A percentile compares a stretch with the other conserved stretches of the same genome.
Evolutionary conservation across 768 basidiomycete genomes (phyloP).

Genomic region (Lentinula edodes): DNA sequence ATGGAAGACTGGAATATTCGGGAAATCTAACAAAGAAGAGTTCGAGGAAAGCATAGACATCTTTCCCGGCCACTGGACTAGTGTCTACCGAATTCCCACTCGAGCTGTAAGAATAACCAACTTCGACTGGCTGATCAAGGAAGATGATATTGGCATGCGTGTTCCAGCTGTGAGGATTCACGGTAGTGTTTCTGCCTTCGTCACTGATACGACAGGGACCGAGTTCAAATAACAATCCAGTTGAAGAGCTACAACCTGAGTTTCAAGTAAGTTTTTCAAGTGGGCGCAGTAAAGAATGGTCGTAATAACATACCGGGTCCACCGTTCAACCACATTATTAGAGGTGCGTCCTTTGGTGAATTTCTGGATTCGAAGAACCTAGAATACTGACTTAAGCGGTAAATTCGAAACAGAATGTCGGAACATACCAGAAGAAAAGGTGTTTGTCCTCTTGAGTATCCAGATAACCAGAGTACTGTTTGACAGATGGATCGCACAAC

Average conservation of each 20-base stretch:
- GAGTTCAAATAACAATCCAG: slow-evolving; percentile 87
- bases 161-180: slow-evolving; percentile 86
- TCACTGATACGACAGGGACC: slow-evolving; percentile 79
- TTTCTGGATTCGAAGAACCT: slow-evolving; percentile 89
- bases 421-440: slow-evolving; percentile 74
- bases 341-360: slow-evolving; percentile 70
- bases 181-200: slow-evolving; percentile 61
- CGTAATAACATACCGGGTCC: slow-evolving; percentile 32
- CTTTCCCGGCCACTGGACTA: slow-evolving; percentile 82
- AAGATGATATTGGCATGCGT: slow-evolving; percentile 70
- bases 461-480: slow-evolving; percentile 80
- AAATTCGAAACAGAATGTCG: neutral
- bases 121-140: slow-evolving; percentile 80
- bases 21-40: slow-evolving; percentile 76
- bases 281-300: neutral
- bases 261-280: neutral
- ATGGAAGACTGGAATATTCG: slow-evolving; percentile 61
- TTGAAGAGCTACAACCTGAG: slow-evolving; percentile 56
- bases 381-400: neutral
- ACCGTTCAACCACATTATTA: slow-evolving; percentile 89
- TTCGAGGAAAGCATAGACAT: slow-evolving; percentile 82
- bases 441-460: slow-evolving; percentile 77
- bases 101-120: slow-evolving; percentile 84
- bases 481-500: slow-evolving; percentile 75
- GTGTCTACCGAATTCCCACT: slow-evolving; percentile 71